phyloP scores from a whole-genome alignment of 2,329 filamentous ascomycete species.

The Sarocladiaceae sp. region DNA sequence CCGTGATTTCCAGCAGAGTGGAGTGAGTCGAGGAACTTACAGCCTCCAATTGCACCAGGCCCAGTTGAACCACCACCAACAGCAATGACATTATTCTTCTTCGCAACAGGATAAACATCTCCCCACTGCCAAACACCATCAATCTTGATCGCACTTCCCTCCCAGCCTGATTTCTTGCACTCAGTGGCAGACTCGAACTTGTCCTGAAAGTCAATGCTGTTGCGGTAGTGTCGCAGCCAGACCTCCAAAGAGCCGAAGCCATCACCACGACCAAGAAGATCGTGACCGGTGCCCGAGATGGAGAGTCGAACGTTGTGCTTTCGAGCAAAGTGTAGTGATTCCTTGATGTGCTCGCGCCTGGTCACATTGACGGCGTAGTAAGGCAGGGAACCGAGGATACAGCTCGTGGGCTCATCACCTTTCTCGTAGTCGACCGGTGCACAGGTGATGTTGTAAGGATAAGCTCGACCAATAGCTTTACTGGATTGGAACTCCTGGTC shows the following conservation, averaged over 20 bases:
- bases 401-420: conserved; percentile 13
- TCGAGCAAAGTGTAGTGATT: conserved; percentile 38
- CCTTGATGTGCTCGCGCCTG: conserved; percentile 13
- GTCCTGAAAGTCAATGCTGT: conserved; percentile 23
- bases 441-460: conserved; percentile 24
- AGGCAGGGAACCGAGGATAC: conserved; percentile 18
- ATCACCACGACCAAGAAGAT: conserved; percentile 30
- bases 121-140: conserved; percentile 28
- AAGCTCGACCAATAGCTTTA: conserved; percentile 20
- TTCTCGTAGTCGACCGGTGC: conserved; percentile 19
- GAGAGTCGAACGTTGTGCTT: conserved; percentile 32
- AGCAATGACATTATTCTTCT: conserved; percentile 26
- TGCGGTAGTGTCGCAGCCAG: conserved; percentile 27
- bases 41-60: conserved; percentile 29
- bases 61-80: conserved; percentile 26
- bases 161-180: conserved; percentile 24
- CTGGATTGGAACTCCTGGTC: conserved; percentile 21
- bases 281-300: conserved; percentile 40
- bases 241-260: conserved; percentile 25
- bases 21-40: too few relatives aligned
- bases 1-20: too few relatives aligned
- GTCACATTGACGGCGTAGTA: conserved; percentile 22
- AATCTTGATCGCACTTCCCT: conserved; percentile 28
- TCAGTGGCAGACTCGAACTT: conserved; percentile 17
- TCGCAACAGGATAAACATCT: conserved; percentile 27